phyloP scores from a whole-genome alignment of 805 yeast genomes.

The Metschnikowia sp. region DNA sequence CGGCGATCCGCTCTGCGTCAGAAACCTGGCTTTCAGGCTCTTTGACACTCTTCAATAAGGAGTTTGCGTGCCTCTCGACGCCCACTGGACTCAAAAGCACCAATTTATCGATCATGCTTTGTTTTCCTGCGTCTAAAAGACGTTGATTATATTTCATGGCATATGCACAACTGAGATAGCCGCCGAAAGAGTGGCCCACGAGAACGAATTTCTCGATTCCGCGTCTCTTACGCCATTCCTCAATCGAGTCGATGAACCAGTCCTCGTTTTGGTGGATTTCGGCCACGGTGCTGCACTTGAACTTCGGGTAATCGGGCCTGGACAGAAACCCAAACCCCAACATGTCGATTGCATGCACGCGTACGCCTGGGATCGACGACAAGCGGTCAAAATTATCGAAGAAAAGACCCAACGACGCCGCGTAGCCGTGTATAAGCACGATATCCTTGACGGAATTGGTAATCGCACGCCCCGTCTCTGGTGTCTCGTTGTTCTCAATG shows the following conservation, averaged over 20 bases:
- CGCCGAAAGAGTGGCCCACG: conserved; percentile 46
- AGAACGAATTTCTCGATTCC: conserved; percentile 33
- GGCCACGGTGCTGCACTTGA: conserved; percentile 26
- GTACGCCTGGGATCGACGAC: conserved; percentile 48
- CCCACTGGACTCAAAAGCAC: conserved; percentile 44
- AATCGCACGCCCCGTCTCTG: conserved; percentile 19
- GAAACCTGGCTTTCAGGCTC: conserved; percentile 14
- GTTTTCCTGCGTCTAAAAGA: conserved; percentile 18
- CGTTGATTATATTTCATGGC: conserved; percentile 38
- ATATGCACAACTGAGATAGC: conserved; percentile 42
- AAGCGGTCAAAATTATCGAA: conserved; percentile 60
- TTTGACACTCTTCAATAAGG: conserved; percentile 23
- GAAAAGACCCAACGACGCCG: conserved; percentile 84
- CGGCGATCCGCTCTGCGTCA: conserved; percentile 7
- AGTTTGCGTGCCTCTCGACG: conserved; percentile 33
- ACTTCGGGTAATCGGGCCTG: conserved; percentile 45
- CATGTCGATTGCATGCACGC: conserved; percentile 66
- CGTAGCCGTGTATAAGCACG: conserved; percentile 88
- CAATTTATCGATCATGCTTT: conserved; percentile 32
- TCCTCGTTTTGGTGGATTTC: conserved; percentile 37
- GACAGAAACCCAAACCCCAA: conserved; percentile 72
- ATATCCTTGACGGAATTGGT: conserved; percentile 43
- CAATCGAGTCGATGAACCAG: conserved; percentile 43
- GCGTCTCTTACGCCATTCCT: conserved; percentile 39
- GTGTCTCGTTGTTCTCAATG: conserved; percentile 46